Percentiles rank a stretch among this genome's conserved stretches.
Evolutionary conservation across 495 filamentous ascomycete genomes (phyloP).

Genomic region (Emericellopsis terricola): DNA sequence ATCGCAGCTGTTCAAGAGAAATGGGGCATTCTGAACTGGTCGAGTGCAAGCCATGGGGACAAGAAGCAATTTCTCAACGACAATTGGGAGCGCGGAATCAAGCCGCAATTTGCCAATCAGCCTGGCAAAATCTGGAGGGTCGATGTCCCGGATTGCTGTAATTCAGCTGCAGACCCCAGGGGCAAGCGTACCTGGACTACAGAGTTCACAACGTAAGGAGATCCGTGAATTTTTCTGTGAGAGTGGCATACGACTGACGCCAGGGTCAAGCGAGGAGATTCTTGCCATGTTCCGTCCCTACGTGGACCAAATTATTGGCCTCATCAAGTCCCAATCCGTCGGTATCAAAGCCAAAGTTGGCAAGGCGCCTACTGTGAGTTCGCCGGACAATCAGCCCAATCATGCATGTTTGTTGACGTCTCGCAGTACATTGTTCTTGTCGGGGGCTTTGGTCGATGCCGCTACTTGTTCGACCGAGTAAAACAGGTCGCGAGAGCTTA

Average conservation of each 20-base stretch:
- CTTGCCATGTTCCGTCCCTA: not conserved
- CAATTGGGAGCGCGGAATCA: constrained; percentile 8
- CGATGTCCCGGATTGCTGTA: not conserved
- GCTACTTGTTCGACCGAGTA: not conserved
- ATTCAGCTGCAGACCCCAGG: no score
- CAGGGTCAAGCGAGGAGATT: not conserved
- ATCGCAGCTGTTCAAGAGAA: constrained; percentile 2
- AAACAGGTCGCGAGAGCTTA: not conserved
- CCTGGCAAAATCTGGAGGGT: not conserved
- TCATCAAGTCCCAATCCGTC: not conserved
- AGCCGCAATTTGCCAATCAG: constrained; percentile 5
- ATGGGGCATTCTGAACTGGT: not conserved
- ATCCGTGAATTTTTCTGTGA: no score
- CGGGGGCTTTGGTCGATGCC: constrained; percentile 1
- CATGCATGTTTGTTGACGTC: not conserved
- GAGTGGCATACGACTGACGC: not conserved
- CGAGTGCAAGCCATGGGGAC: constrained; percentile 1
- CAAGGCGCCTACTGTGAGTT: not conserved
- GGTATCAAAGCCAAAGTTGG: not conserved
- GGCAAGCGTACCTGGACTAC: no score
- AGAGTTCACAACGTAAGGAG: no score
- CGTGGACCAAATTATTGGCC: not conserved
- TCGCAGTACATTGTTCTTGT: not conserved
- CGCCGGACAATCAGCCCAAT: no score
- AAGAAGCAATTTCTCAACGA: constrained; percentile 1